Percentiles rank a stretch among this genome's conserved stretches.
Conservation (phyloP, 164 flowering plant genomes). For the Santalum album region DNA sequence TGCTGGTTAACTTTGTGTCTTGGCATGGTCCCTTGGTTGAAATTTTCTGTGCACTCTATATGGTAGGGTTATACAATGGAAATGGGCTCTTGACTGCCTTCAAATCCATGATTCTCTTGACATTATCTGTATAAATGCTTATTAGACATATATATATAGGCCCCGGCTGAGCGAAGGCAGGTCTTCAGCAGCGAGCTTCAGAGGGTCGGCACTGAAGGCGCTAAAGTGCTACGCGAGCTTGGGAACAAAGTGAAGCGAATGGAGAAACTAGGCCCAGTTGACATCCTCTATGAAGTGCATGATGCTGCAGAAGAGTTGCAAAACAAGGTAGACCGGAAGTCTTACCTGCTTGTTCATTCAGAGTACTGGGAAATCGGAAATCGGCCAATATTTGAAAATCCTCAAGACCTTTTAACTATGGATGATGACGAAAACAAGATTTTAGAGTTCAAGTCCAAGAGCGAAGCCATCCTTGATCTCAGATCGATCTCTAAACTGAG, state of each 20-base stretch:
- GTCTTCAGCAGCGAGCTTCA: conserved; percentile 56
- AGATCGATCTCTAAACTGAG: conserved; percentile 30
- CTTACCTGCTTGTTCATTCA: conserved; percentile 66
- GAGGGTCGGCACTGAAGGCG: conserved; percentile 67
- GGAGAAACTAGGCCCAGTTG: conserved; percentile 51
- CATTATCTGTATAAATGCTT: too few relatives aligned
- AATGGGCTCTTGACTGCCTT: too few relatives aligned
- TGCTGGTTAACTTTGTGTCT: too few relatives aligned
- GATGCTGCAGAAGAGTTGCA: too few relatives aligned
- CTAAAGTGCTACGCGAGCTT: conserved; percentile 66
- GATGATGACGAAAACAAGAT: conserved; percentile 21
- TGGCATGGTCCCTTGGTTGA: too few relatives aligned
- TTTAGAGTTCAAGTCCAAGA: conserved; percentile 35
- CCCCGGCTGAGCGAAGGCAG: conserved; percentile 67
- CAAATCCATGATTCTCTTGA: too few relatives aligned
- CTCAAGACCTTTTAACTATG: conserved; percentile 11
- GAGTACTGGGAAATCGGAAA: conserved; percentile 59
- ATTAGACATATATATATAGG: conserved; percentile 32
- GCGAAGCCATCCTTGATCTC: conserved; percentile 47
- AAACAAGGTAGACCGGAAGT: conserved; percentile 47
- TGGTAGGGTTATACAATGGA: too few relatives aligned
- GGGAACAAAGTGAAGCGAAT: conserved; percentile 66
- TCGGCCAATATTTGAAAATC: conserved; percentile 26
- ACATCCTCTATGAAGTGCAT: too few relatives aligned
- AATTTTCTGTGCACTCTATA: too few relatives aligned